A percentile compares a stretch with the other conserved stretches of the same genome.
Conservation (phyloP, 2,329 filamentous ascomycete species). For the Epichloe brachyelytri region DNA sequence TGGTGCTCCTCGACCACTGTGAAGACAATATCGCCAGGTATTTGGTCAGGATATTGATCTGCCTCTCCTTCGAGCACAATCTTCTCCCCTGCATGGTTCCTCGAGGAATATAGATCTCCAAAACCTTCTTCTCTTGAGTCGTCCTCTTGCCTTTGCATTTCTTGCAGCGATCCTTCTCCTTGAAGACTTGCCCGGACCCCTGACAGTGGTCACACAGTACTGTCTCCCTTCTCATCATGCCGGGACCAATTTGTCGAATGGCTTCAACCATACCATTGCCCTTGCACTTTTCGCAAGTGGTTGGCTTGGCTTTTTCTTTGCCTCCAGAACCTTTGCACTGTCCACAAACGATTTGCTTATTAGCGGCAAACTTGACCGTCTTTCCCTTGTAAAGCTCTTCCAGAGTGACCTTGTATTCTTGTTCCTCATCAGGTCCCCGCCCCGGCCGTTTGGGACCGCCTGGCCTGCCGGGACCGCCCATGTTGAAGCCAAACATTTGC, state of each 20-base stretch:
- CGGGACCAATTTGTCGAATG: slow-evolving; percentile 73
- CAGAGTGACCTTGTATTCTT: slow-evolving; percentile 78
- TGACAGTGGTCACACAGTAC: slow-evolving; percentile 72
- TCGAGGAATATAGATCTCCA: slow-evolving; percentile 91
- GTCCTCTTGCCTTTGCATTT: slow-evolving; percentile 94
- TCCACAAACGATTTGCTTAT: slow-evolving; percentile 82
- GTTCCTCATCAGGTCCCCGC: slow-evolving; percentile 72
- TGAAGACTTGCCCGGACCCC: slow-evolving; percentile 75
- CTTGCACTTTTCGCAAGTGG: slow-evolving; percentile 72
- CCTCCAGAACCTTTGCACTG: slow-evolving; percentile 82
- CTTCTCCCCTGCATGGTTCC: slow-evolving; percentile 73
- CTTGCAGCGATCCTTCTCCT: slow-evolving; percentile 96
- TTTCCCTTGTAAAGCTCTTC: slow-evolving; percentile 98
- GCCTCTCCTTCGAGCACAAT: slow-evolving; percentile 89
- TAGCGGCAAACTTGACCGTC: slow-evolving; percentile 91
- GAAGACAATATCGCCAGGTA: slow-evolving; percentile 88
- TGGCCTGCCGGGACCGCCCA: slow-evolving; percentile 42
- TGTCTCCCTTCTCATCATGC: slow-evolving; percentile 69
- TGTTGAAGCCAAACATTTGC: slow-evolving; percentile 79
- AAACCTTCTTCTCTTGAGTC: slow-evolving; percentile 76
- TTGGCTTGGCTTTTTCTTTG: slow-evolving; percentile 79
- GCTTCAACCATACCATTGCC: slow-evolving; percentile 67
- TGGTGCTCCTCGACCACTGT: slow-evolving; percentile 72
- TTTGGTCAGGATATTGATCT: slow-evolving; percentile 80
- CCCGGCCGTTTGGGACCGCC: slow-evolving; percentile 47